Conservation (phyloP, 148 eudicot genomes). For the Amaranthus cruentus region DNA sequence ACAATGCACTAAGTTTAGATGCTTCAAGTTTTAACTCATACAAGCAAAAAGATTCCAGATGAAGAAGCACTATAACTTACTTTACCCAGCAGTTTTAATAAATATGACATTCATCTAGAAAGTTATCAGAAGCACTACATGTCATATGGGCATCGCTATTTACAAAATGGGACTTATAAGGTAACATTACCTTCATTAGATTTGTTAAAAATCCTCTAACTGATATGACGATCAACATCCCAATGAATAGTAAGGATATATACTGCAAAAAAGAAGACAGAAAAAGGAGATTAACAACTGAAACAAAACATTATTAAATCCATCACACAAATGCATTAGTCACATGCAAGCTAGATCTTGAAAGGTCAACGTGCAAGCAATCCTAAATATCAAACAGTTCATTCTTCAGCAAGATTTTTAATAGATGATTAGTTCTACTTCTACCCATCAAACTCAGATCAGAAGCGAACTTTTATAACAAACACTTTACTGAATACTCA, state of each 20-base stretch:
- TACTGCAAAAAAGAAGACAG: conserved; percentile 54
- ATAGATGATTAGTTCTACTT: not conserved
- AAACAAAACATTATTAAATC: not conserved
- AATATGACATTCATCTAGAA: not conserved
- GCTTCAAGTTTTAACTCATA: not conserved
- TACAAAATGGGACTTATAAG: not conserved
- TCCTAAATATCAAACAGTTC: not conserved
- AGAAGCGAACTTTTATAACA: not conserved
- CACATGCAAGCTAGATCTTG: not conserved
- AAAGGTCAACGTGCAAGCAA: not conserved
- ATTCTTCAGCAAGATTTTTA: not conserved
- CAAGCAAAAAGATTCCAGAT: not conserved
- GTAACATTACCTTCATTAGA: conserved; percentile 77
- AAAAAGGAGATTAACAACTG: conserved; percentile 5
- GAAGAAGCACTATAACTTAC: not conserved
- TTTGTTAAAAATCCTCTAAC: conserved; percentile 89
- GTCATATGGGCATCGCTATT: not conserved
- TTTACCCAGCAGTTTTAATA: not conserved
- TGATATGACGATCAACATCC: conserved; percentile 86
- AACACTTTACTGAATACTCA: not conserved
- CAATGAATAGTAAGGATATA: conserved; percentile 89
- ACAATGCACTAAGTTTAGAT: not conserved
- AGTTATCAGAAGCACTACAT: not conserved
- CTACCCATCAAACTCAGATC: not conserved
- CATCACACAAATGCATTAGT: not conserved